Base-by-base conservation (phyloP, 805 yeast genomes). In the Candida railenensis region DNA sequence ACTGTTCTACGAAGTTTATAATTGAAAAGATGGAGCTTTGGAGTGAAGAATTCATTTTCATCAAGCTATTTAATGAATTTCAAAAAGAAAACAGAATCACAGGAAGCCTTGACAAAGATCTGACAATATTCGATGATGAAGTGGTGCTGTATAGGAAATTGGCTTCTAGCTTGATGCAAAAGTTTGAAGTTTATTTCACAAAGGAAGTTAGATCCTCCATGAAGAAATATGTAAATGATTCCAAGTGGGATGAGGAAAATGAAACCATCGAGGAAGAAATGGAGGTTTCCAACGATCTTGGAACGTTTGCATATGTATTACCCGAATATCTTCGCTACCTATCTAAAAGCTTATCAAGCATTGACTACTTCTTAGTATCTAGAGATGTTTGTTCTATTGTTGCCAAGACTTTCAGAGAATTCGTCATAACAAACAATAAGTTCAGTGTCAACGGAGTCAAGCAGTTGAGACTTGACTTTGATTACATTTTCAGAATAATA, bases 41-140 rank as follows among this genome's bases (percentile, higher is more conserved):
- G 76, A 61, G 70, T 22, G 64, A 63, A 36, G 69, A 70, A 32
- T 55, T 72, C 37, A 59, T 70, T 3, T 73, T 65, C 48, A 59
- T 70, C 9, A 75, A 71, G 52, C 62, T 73, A 25, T 71, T 75
- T 74, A 56, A 60, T 21, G 58, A 22, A 25, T 39, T 39, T 16
- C 32, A 22, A 15, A 39, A 58, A 34, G 49, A 56, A 4, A 49
- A 57, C 14, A 41, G 59, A n/a, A 39, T 47, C 12, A 44, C 43
- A 1, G 55, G 46, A 9, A 42, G 43, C 1, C 54, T 52, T 8
- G 34, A 38, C 3, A 41, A 45, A 12, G 62, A 61, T 4, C 52
- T 50, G 38, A 62, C 67, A 3, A 62, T 72, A 7, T 72, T 72
- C 43, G 71, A 62, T 20, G 34, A 51, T 1, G 45, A 63, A 0